These are phyloP conservation scores for Akebia trifoliata DNA, from an alignment of 164 flowering plant genomes.

Conservation along the genomic window DNA sequence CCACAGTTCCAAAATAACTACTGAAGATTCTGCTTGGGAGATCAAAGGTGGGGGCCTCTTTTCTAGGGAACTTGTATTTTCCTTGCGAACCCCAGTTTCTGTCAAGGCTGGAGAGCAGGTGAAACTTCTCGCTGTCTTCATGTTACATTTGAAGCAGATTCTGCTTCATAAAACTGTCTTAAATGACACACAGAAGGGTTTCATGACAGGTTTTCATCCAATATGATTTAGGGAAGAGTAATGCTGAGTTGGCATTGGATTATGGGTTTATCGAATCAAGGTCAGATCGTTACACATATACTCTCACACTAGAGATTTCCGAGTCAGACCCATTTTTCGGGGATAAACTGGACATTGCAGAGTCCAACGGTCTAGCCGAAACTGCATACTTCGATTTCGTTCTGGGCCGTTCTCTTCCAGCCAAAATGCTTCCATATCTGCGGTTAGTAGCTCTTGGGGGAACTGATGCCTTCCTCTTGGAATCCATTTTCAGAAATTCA, in stretches of 20 bases:
- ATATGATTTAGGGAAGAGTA: constrained; percentile 81
- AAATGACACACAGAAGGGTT: neutral
- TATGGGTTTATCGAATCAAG: constrained; percentile 78
- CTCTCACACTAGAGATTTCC: constrained; percentile 68
- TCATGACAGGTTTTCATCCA: constrained; percentile 71
- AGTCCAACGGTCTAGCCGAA: constrained; percentile 66
- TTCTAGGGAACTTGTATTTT: constrained; percentile 74
- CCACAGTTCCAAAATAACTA: constrained; percentile 58
- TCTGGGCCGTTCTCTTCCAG: constrained; percentile 60
- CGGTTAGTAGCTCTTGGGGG: constrained; percentile 85
- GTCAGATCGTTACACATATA: constrained; percentile 54
- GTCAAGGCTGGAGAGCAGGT: constrained; percentile 97
- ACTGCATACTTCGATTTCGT: constrained; percentile 76
- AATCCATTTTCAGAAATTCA: constrained; percentile 77
- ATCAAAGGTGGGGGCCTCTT: constrained; percentile 89
- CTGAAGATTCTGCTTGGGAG: constrained; percentile 76
- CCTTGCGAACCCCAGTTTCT: constrained; percentile 58
- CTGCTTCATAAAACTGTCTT: neutral
- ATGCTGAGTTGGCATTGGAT: constrained; percentile 86
- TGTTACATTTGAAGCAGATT: neutral
- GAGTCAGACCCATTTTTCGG: constrained; percentile 74
- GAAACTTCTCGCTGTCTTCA: constrained; percentile 1
- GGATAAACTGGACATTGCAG: constrained; percentile 93
- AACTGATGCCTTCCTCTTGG: constrained; percentile 86
- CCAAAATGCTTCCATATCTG: constrained; percentile 63